Percentiles rank a stretch among this genome's conserved stretches.
These are phyloP conservation scores for Nevesoporus exiguus DNA, from an alignment of 768 basidiomycete genomes.

Conservation along the genomic window DNA sequence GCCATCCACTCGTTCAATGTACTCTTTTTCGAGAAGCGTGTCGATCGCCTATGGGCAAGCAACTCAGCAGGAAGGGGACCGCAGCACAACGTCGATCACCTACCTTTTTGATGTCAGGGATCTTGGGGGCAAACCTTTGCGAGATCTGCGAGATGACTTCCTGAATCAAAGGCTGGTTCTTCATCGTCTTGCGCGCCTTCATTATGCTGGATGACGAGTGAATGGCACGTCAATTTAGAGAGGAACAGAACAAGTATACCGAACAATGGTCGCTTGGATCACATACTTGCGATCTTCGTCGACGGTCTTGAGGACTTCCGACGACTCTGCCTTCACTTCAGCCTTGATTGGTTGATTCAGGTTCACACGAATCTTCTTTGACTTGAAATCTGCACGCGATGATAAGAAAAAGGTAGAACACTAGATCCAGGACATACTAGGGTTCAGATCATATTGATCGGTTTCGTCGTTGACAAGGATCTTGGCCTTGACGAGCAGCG, in stretches of 20 bases:
- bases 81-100: background rate
- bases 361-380: slow-evolving; percentile 91
- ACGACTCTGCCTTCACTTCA: slow-evolving; percentile 87
- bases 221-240: background rate
- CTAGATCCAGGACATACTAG: slow-evolving; percentile 40
- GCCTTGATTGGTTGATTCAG: slow-evolving; percentile 91
- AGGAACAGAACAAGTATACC: slow-evolving; percentile 33
- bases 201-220: slow-evolving; percentile 60
- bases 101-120: slow-evolving; percentile 96
- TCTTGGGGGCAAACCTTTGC: slow-evolving; percentile 54
- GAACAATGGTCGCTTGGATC: slow-evolving; percentile 92
- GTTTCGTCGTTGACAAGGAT: slow-evolving; percentile 84
- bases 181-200: slow-evolving; percentile 95
- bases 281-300: slow-evolving; percentile 97
- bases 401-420: background rate
- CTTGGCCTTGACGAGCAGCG: slow-evolving; percentile 80
- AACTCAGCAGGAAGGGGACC: background rate
- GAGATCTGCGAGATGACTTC: slow-evolving; percentile 90
- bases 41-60: slow-evolving; percentile 72
- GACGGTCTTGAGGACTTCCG: slow-evolving; percentile 88
- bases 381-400: slow-evolving; percentile 66
- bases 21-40: slow-evolving; percentile 92
- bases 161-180: slow-evolving; percentile 85
- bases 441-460: slow-evolving; percentile 91
- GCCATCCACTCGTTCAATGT: slow-evolving; percentile 85